A percentile compares a stretch with the other conserved stretches of the same genome.
phyloP scores from a whole-genome alignment of 2,329 filamentous ascomycete genomes.

The Waltergamsia citrina region DNA sequence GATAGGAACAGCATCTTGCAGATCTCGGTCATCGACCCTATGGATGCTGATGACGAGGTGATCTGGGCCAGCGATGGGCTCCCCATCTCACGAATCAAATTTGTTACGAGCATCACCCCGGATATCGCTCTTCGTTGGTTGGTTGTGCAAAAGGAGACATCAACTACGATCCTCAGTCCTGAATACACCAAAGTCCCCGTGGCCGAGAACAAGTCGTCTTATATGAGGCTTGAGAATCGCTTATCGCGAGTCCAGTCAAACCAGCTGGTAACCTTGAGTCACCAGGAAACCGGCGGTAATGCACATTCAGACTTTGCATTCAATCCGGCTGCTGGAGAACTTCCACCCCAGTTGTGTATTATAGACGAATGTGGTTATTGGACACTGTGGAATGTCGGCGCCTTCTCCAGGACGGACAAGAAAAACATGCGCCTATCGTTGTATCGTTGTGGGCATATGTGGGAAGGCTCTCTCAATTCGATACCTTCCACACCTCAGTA shows the following conservation, averaged over 20 bases:
- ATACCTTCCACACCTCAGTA: constrained; percentile 19
- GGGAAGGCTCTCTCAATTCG: constrained; percentile 23
- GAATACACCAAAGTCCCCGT: constrained; percentile 31
- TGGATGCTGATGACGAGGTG: constrained; percentile 33
- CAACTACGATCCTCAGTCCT: constrained; percentile 42
- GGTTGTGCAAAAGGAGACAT: constrained; percentile 40
- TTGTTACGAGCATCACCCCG: constrained; percentile 19
- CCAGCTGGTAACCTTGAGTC: constrained; percentile 41
- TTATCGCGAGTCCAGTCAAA: constrained; percentile 46
- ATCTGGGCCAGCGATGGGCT: constrained; percentile 44
- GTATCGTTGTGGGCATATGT: constrained; percentile 32
- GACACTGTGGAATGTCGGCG: constrained; percentile 55
- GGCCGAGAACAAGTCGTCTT: constrained; percentile 8
- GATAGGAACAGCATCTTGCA: constrained; percentile 35
- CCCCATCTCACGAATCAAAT: constrained; percentile 42
- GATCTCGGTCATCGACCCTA: constrained; percentile 30
- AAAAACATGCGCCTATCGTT: constrained; percentile 22
- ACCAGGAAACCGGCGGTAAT: constrained; percentile 40
- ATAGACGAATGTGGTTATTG: constrained; percentile 57
- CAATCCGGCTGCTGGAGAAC: constrained; percentile 35
- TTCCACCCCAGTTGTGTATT: constrained; percentile 54
- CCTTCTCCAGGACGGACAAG: constrained; percentile 21
- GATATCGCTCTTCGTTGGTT: constrained; percentile 36
- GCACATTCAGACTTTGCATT: constrained; percentile 56
- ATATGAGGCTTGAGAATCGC: background rate